phyloP scores from a whole-genome alignment of 2,329 filamentous ascomycete species.

The Aspergillus ibericus region DNA sequence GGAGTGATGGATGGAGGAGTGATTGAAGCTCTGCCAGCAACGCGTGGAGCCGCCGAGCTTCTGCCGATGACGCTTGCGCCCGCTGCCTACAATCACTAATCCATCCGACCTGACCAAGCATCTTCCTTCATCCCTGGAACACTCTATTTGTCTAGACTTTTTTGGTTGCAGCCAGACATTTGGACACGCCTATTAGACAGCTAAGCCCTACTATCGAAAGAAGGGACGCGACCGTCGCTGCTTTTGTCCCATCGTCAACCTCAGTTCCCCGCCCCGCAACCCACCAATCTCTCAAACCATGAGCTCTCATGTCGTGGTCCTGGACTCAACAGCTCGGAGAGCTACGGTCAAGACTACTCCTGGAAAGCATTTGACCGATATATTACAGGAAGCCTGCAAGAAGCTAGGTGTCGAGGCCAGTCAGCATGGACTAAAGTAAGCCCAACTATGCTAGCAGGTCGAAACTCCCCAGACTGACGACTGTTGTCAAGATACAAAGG shows the following conservation, averaged over 20 bases:
- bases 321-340: slow-evolving; percentile 75
- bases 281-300: slow-evolving; percentile 50
- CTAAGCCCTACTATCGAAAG: background rate
- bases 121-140: background rate
- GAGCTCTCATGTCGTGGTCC: slow-evolving; percentile 85
- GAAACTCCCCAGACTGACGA: slow-evolving; percentile 16
- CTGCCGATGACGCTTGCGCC: slow-evolving; percentile 28
- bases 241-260: background rate
- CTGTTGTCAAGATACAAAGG: slow-evolving; percentile 66
- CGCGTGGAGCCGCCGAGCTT: slow-evolving; percentile 26
- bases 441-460: background rate
- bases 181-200: background rate
- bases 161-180: background rate
- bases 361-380: slow-evolving; percentile 76
- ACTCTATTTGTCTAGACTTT: slow-evolving; percentile 13
- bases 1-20: slow-evolving; percentile 24
- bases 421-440: slow-evolving; percentile 79
- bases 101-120: background rate
- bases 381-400: slow-evolving; percentile 81
- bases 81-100: slow-evolving; percentile 23
- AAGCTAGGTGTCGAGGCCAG: slow-evolving; percentile 73
- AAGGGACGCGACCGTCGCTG: too few relatives aligned
- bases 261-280: slow-evolving; percentile 20
- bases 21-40: slow-evolving; percentile 29
- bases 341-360: slow-evolving; percentile 81